Evolutionary conservation across 2,329 filamentous ascomycete genomes (phyloP).

Genomic region (Domatiomyces globalis): DNA sequence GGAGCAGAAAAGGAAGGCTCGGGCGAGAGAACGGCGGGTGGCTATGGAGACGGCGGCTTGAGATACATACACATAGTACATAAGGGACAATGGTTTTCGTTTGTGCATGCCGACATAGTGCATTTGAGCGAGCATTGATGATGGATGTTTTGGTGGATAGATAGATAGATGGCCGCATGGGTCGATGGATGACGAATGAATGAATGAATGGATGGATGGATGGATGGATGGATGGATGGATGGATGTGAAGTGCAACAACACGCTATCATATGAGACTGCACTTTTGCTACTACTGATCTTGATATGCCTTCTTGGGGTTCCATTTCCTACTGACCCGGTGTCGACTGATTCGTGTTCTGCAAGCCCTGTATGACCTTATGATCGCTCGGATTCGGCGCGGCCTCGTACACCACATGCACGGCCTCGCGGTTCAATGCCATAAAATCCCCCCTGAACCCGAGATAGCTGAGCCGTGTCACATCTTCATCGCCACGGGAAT

Average conservation of each 20-base stretch:
- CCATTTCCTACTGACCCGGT: constrained; percentile 27
- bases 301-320: constrained; percentile 1
- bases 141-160: not conserved
- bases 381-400: constrained; percentile 80
- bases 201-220: no score
- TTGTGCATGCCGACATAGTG: no score
- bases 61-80: constrained; percentile 7
- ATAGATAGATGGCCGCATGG: no score
- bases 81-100: no score
- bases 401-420: constrained; percentile 84
- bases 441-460: constrained; percentile 90
- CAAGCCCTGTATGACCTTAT: constrained; percentile 39
- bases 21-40: constrained; percentile 21
- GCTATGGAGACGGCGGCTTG: constrained; percentile 14
- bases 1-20: constrained; percentile 21
- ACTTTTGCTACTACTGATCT: constrained; percentile 6
- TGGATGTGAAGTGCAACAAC: no score
- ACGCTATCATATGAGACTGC: not conserved
- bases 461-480: constrained; percentile 67
- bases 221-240: no score
- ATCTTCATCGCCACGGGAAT: constrained; percentile 64
- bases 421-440: constrained; percentile 69
- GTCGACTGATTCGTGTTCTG: constrained; percentile 26
- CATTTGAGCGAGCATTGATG: no score
- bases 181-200: no score